Percentiles rank a stretch among this genome's conserved stretches.
Conservation (phyloP, 202 grass and related monocot genomes). For the Setaria italica region DNA sequence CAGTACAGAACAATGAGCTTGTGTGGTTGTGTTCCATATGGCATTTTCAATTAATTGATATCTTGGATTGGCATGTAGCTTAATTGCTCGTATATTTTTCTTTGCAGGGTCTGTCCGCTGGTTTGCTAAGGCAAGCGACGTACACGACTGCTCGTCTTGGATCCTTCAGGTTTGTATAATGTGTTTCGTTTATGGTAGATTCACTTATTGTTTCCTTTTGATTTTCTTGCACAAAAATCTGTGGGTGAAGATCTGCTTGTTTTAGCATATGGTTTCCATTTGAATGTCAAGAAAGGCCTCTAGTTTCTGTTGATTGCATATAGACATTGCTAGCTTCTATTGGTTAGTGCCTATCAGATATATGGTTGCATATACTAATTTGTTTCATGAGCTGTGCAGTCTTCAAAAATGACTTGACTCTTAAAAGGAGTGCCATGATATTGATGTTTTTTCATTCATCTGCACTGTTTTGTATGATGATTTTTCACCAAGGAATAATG, state of each 20-base stretch:
- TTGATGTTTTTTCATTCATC: not conserved
- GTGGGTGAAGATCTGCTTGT: not conserved
- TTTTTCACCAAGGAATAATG: not conserved
- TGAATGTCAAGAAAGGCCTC: not conserved
- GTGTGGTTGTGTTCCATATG: not conserved
- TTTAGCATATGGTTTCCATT: conserved; percentile 1
- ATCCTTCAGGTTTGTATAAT: conserved; percentile 78
- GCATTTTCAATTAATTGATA: not conserved
- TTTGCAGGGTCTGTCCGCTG: conserved; percentile 84
- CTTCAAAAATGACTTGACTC: not conserved
- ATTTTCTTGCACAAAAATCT: not conserved
- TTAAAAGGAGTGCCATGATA: not conserved
- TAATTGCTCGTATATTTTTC: conserved; percentile 26
- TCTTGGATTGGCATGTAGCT: conserved; percentile 16
- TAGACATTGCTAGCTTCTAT: conserved; percentile 10
- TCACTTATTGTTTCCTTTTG: not conserved
- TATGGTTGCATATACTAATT: not conserved
- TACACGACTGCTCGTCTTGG: conserved; percentile 95
- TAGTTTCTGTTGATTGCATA: not conserved
- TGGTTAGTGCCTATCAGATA: not conserved
- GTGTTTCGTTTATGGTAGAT: not conserved
- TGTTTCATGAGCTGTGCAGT: not conserved
- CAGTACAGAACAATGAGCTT: not conserved
- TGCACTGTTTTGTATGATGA: not conserved
- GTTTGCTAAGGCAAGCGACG: conserved; percentile 95